Evolutionary conservation across 352 stramenopile species (phyloP).

Genomic region (Phytophthora uliginosa): DNA sequence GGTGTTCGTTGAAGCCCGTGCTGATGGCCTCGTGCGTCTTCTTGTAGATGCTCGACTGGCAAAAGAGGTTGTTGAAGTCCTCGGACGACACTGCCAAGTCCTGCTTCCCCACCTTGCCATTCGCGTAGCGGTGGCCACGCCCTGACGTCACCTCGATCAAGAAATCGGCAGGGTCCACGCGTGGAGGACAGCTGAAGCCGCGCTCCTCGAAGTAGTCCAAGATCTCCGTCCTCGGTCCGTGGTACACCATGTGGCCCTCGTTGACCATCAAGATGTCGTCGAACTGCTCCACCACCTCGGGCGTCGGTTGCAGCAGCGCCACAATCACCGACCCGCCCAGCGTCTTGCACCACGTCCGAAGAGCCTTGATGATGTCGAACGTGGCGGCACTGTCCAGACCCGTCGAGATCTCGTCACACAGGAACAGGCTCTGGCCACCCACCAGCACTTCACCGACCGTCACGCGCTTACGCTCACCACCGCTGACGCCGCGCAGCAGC

Average conservation of each 20-base stretch:
- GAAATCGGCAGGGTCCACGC: conserved; percentile 76
- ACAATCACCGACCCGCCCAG: conserved; percentile 48
- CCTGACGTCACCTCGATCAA: conserved; percentile 77
- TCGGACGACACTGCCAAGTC: conserved; percentile 42
- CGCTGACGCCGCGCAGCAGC: conserved; percentile 89
- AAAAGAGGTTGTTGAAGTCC: conserved; percentile 73
- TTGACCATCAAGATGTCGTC: conserved; percentile 97
- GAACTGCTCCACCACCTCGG: conserved; percentile 96
- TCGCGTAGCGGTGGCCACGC: conserved; percentile 58
- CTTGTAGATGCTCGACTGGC: conserved; percentile 64
- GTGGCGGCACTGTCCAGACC: conserved; percentile 69
- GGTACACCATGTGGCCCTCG: conserved; percentile 95
- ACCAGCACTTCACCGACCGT: conserved; percentile 82
- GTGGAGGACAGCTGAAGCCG: conserved; percentile 78
- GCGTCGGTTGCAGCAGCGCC: conserved; percentile 59
- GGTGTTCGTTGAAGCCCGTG: conserved; percentile 64
- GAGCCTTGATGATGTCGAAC: conserved; percentile 63
- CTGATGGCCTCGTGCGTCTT: conserved; percentile 56
- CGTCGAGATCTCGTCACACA: conserved; percentile 85
- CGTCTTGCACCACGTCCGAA: conserved; percentile 59
- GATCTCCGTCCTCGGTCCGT: conserved; percentile 83
- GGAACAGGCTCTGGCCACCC: conserved; percentile 63
- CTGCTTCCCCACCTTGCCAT: conserved; percentile 41
- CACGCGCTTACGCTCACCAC: conserved; percentile 89
- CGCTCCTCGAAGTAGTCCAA: conserved; percentile 88